Conservation (phyloP, 495 filamentous ascomycete species). For the Neurospora sp. region DNA sequence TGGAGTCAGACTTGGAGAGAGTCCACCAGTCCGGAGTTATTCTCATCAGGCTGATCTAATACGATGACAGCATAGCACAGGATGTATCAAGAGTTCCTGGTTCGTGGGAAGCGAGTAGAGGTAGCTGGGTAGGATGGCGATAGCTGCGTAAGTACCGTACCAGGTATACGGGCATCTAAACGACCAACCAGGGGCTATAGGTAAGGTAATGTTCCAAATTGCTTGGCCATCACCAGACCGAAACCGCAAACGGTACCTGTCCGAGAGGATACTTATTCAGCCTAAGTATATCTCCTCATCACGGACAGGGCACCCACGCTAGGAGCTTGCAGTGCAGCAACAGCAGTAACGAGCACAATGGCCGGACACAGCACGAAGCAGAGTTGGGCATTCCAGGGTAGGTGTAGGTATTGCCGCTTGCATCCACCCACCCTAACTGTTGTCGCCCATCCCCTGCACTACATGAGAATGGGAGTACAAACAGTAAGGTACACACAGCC, state of each 20-base stretch:
- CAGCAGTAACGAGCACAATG: background rate
- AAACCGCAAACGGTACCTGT: background rate
- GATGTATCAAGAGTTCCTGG: background rate
- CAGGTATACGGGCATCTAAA: background rate
- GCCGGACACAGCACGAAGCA: background rate
- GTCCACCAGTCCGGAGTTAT: conserved; percentile 7
- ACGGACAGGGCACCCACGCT: background rate
- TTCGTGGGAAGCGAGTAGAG: background rate
- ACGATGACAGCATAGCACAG: background rate
- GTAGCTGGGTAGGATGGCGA: background rate
- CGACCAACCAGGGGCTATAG: background rate
- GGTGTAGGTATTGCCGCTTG: background rate
- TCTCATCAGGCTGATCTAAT: background rate
- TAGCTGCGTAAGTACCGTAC: background rate
- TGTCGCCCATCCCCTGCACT: background rate
- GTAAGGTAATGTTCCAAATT: background rate
- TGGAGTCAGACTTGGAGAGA: conserved; percentile 19
- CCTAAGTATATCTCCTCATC: background rate
- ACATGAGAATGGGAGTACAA: background rate
- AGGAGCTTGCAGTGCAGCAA: background rate
- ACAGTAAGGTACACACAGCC: background rate
- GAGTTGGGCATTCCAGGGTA: background rate
- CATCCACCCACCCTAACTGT: background rate
- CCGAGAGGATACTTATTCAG: background rate
- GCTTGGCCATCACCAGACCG: background rate